Evolutionary conservation across 441 rosid genomes (phyloP).

Genomic region (Erysimum cheiri): DNA sequence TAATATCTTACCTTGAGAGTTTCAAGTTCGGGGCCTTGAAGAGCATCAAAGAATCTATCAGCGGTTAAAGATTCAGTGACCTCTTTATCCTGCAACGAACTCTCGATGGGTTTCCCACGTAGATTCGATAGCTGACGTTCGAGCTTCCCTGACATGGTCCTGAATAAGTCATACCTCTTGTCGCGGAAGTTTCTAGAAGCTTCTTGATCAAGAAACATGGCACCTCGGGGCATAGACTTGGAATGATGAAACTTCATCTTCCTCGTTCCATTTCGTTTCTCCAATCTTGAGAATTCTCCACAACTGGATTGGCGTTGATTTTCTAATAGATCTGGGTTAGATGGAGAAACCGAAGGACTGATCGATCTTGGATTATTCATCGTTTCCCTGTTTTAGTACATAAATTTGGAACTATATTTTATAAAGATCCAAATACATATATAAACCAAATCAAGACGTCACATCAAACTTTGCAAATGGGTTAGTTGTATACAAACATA

Average conservation of each 20-base stretch:
- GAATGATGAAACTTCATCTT: constrained; percentile 55
- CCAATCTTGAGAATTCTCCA: constrained; percentile 32
- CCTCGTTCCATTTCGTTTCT: constrained; percentile 27
- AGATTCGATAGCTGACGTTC: constrained; percentile 70
- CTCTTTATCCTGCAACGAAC: constrained; percentile 43
- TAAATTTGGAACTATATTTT: constrained; percentile 2
- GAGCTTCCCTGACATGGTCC: constrained; percentile 86
- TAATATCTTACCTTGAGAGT: constrained; percentile 63
- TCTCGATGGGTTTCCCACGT: constrained; percentile 57
- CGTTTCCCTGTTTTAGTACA: constrained; percentile 14
- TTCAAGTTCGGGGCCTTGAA: constrained; percentile 90
- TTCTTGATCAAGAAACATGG: constrained; percentile 35
- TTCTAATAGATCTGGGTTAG: constrained; percentile 25
- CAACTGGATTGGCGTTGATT: constrained; percentile 18
- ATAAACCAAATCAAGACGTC: constrained; percentile 16
- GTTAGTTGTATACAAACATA: background rate
- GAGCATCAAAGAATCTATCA: constrained; percentile 78
- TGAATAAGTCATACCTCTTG: constrained; percentile 72
- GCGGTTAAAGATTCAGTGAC: constrained; percentile 58
- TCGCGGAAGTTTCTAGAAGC: constrained; percentile 45
- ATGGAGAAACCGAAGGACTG: constrained; percentile 29
- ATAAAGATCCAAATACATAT: constrained; percentile 25
- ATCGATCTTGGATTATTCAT: constrained; percentile 34
- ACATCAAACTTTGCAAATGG: constrained; percentile 13
- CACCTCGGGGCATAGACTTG: constrained; percentile 69